Base-by-base conservation (phyloP, 495 filamentous ascomycete species). In the Trichoderma erinaceum region DNA sequence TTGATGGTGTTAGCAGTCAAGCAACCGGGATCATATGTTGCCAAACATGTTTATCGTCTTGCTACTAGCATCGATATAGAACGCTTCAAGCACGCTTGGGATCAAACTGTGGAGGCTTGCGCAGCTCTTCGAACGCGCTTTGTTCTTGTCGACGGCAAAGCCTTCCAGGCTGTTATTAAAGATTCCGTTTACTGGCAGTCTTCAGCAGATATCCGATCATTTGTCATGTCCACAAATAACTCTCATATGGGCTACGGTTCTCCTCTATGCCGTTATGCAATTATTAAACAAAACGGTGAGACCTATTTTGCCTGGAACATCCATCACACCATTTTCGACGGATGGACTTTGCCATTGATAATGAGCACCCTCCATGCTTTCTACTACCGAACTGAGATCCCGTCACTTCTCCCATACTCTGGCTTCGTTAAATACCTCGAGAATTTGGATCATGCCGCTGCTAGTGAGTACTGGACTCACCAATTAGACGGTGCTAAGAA, bases 51-150 rank as follows among this genome's bases (percentile, higher is more conserved):
- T 0, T 79, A 82, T 4, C 69, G 65, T 23, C 81, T 90, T 16
- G 72, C 78, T 0, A 41, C 70, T 2, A 23, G 72, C 4, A 67
- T 83, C 10, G 79, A 86, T 67, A 16, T 81, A 21, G 68, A 73
- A 6, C 75, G 70, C 11, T 81, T 87, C 70, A 75, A 77, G 68
- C 67, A 69, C 2, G 81, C 84, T 18, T 87, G 85, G 85, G 70
- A 81, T 64, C 72, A 71, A 4, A 83, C 87, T 21, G 76, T 85
- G 16, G 73, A 82, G 1, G 75, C 81, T 7, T 81, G 83, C 69
- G 84, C 88, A 50, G 89, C 90, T 67, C 82, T 92, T 4, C 81
- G 90, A 41, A 92, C 89, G 13, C 83, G 84, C 23, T 23, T 65
- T 7, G 64, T 65, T 10, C 41, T 46, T 46, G 41, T 65, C 23